Evolutionary conservation across 805 yeast species (phyloP).

Genomic region (Zygosaccharomyces siamensis): DNA sequence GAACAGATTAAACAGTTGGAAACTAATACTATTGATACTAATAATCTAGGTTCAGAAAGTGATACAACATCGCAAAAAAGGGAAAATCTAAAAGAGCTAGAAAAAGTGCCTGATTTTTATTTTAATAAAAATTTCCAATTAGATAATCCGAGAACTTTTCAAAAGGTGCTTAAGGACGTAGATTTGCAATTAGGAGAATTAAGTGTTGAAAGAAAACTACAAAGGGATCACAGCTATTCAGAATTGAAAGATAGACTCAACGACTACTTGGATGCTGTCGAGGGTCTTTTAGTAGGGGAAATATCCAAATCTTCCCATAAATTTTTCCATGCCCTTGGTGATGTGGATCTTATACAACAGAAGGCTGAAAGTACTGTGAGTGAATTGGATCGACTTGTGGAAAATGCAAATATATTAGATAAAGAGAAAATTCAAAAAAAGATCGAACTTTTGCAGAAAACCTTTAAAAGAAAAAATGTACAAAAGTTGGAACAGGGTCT

Average conservation of each 20-base stretch:
- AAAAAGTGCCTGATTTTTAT: slow-evolving; percentile 60
- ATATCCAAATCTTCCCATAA: slow-evolving; percentile 80
- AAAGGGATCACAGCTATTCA: slow-evolving; percentile 45
- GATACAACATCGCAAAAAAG: slow-evolving; percentile 16
- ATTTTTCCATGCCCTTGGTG: slow-evolving; percentile 80
- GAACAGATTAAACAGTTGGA: slow-evolving; percentile 38
- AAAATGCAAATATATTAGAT: slow-evolving; percentile 44
- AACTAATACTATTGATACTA: slow-evolving; percentile 6
- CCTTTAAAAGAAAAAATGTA: slow-evolving; percentile 53
- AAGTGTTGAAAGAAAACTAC: slow-evolving; percentile 28
- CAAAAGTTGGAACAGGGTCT: slow-evolving; percentile 59
- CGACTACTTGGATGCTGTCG: slow-evolving; percentile 79
- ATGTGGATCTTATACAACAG: slow-evolving; percentile 57
- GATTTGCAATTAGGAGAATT: slow-evolving; percentile 38
- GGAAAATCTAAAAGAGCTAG: slow-evolving; percentile 21
- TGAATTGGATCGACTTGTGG: slow-evolving; percentile 43
- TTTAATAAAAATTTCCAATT: slow-evolving; percentile 65
- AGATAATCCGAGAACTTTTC: slow-evolving; percentile 84
- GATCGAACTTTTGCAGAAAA: slow-evolving; percentile 44
- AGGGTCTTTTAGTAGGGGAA: slow-evolving; percentile 71
- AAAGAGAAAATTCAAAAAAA: slow-evolving; percentile 48
- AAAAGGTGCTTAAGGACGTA: slow-evolving; percentile 60
- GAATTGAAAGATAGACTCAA: slow-evolving; percentile 74
- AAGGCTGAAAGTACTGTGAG: slow-evolving; percentile 50
- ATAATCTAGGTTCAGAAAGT: slow-evolving; percentile 2